Evolutionary conservation across 495 filamentous ascomycete genomes (phyloP).

Genomic region (Massariosphaeria phaeospora): DNA sequence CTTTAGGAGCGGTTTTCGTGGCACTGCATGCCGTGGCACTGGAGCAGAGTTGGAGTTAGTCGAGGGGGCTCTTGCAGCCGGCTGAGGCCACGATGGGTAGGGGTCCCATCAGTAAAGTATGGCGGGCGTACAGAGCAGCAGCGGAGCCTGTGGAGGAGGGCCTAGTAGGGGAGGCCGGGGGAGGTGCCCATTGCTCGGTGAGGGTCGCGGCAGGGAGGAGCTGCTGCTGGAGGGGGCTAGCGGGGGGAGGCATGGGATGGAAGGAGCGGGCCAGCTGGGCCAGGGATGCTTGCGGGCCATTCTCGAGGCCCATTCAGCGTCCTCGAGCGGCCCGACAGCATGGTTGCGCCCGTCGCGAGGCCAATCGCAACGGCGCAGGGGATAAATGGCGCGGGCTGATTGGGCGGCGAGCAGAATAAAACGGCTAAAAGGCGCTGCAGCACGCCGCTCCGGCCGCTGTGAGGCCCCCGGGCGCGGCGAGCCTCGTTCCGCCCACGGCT

Average conservation of each 20-base stretch:
- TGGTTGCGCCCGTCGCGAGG: constrained; percentile 8
- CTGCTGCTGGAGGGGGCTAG: constrained; percentile 7
- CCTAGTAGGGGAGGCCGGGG: constrained; percentile 16
- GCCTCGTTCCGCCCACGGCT: no score
- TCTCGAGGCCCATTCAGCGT: constrained; percentile 3
- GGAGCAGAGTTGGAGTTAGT: background rate
- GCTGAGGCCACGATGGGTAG: constrained; percentile 14
- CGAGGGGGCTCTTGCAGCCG: constrained; percentile 12
- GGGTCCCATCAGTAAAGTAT: constrained; percentile 22
- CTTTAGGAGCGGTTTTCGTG: constrained; percentile 20
- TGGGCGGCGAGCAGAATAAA: constrained; percentile 8
- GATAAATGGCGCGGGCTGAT: constrained; percentile 7
- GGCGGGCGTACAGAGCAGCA: background rate
- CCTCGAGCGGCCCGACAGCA: background rate
- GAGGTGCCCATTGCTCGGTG: constrained; percentile 18
- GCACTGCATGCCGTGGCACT: constrained; percentile 27
- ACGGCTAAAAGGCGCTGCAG: constrained; percentile 18
- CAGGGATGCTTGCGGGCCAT: background rate
- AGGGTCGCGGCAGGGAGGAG: constrained; percentile 10
- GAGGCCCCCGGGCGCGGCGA: background rate
- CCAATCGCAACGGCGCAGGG: constrained; percentile 19
- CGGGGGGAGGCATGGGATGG: constrained; percentile 4
- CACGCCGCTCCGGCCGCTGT: background rate
- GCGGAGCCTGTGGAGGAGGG: constrained; percentile 23
- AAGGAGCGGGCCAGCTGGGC: no score